phyloP scores from a whole-genome alignment of 1,139 yeast species.

The Diutina mesorugosa region DNA sequence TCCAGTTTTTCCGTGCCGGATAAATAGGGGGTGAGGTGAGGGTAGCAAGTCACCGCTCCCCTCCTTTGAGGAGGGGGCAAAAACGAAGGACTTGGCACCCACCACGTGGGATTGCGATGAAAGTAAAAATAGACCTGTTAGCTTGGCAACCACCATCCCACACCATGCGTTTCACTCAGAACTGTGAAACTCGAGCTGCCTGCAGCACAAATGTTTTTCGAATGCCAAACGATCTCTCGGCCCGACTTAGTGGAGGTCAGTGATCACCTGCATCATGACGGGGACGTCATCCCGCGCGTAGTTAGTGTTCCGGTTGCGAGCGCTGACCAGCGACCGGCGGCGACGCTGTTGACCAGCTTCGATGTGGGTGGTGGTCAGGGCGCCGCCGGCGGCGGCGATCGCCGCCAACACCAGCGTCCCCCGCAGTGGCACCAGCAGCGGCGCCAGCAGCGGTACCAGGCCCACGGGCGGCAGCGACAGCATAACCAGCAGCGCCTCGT shows the following conservation, averaged over 20 bases:
- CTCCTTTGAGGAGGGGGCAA: too few relatives aligned
- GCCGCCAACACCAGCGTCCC: constrained; percentile 1
- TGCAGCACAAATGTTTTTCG: too few relatives aligned
- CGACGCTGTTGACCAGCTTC: not conserved
- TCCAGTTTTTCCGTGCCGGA: too few relatives aligned
- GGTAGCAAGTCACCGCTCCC: too few relatives aligned
- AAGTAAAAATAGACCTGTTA: too few relatives aligned
- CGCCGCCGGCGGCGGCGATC: constrained; percentile 2
- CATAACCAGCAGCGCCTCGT: not conserved
- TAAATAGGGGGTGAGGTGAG: too few relatives aligned
- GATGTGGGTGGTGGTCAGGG: not conserved
- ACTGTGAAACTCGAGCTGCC: too few relatives aligned
- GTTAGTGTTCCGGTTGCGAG: not conserved
- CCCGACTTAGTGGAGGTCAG: not conserved
- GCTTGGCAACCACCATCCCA: too few relatives aligned
- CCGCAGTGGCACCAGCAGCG: not conserved
- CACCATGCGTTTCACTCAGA: too few relatives aligned
- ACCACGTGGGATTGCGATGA: too few relatives aligned
- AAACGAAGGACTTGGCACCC: too few relatives aligned
- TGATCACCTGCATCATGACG: not conserved
- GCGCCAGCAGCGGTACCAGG: not conserved
- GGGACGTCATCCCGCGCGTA: not conserved
- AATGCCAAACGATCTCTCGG: not conserved
- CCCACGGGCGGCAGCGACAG: not conserved
- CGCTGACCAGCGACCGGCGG: not conserved